Base-by-base conservation (phyloP, 306 rosid genomes). In the Vigna hirtella region DNA sequence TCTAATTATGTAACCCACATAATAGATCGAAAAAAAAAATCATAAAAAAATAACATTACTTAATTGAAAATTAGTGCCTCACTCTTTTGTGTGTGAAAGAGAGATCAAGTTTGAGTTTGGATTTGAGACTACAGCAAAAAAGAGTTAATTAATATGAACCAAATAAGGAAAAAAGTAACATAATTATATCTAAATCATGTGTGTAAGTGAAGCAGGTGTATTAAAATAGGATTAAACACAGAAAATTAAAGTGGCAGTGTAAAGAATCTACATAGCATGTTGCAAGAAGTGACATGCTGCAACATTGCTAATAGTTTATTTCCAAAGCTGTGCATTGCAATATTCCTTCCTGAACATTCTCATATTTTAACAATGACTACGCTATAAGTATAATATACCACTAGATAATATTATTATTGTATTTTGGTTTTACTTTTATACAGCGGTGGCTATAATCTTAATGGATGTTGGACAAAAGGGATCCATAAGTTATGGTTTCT, bases 211-310 rank as follows among this genome's bases (percentile, higher is more conserved):
- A 71, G 78, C 74, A 58, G 53, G 42, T 36, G 77, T 48, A 66
- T 64, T 45, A 82, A 74, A 74, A 67, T 81, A 79, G 48, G 45
- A 79, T 61, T 22, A 11, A 57, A 42, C 1, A 72, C 9, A 74
- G 32, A 65, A 34, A 53, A 52, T 57, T 40, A 74, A 82, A 85
- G 86, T 59, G 30, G 66, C 18, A 28, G 70, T 56, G 79, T 76
- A 86, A 83, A 83, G 89, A 72, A 61, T 79, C 32, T 3, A 34
- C 7, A 48, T 4, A 52, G 70, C 89, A 79, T 82, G 83, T 86
- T 83, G 69, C 72, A 79, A 66, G 48, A 55, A 72, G 72, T 66
- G 78, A 62, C 87, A 74, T 34, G 57, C 74, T 79, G 70, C 81
- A 83, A 71, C 48, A 24, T 59, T 74, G 59, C 8, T 50, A 79